Conservation (phyloP, 108 stramenopile genomes). For the Epipyxis sp. region DNA sequence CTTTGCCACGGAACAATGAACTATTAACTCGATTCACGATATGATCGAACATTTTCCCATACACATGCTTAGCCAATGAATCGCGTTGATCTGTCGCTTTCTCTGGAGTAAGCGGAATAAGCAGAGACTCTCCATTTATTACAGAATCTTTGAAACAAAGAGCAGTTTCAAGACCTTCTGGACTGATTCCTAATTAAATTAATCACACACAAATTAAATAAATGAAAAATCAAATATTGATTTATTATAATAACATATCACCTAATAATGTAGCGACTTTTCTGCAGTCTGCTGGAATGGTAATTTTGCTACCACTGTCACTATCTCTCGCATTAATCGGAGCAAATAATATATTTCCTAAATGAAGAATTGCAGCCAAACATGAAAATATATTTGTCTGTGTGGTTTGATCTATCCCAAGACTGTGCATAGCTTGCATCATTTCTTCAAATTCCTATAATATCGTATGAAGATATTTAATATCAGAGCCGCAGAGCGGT, state of each 20-base stretch:
- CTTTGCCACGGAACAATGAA: conserved; percentile 23
- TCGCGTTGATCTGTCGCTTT: conserved; percentile 56
- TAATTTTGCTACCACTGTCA: background rate
- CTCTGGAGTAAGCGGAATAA: conserved; percentile 49
- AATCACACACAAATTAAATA: too few relatives aligned
- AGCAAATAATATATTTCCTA: conserved; percentile 53
- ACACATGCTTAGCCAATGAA: conserved; percentile 48
- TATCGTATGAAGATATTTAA: too few relatives aligned
- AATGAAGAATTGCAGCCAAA: conserved; percentile 54
- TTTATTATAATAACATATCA: too few relatives aligned
- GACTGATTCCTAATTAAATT: background rate
- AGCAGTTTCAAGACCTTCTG: conserved; percentile 9
- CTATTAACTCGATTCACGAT: conserved; percentile 35
- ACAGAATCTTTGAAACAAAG: background rate
- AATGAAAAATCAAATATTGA: too few relatives aligned
- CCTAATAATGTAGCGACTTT: background rate
- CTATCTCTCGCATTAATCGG: background rate
- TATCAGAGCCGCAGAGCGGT: too few relatives aligned
- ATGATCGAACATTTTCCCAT: conserved; percentile 37
- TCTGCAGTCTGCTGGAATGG: background rate
- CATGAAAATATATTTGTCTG: conserved; percentile 31
- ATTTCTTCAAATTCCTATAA: conserved; percentile 35
- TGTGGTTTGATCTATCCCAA: conserved; percentile 12
- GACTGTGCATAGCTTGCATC: conserved; percentile 33
- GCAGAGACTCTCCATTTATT: conserved; percentile 39